Conservation (phyloP, 805 yeast species). For the Priceomyces castillae region DNA sequence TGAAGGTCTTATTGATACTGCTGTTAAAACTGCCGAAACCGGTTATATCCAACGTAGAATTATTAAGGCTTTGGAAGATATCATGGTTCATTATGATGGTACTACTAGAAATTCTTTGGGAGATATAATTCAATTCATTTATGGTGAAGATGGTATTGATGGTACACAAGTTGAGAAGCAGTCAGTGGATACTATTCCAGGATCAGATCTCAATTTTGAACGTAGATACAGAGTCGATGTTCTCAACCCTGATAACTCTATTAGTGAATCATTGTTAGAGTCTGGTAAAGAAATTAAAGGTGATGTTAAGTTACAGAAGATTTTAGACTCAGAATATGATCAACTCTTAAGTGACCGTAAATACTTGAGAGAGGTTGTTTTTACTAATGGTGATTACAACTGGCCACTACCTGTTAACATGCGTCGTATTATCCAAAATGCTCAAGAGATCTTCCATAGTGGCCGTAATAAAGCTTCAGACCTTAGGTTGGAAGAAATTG, state of each 20-base stretch:
- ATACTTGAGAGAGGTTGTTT: slow-evolving; percentile 74
- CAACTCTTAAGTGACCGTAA: slow-evolving; percentile 77
- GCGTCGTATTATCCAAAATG: slow-evolving; percentile 93
- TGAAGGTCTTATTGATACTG: slow-evolving; percentile 99
- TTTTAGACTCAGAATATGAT: slow-evolving; percentile 79
- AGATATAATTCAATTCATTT: slow-evolving; percentile 90
- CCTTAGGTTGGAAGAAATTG: slow-evolving; percentile 78
- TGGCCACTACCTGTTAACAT: slow-evolving; percentile 98
- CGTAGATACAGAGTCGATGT: slow-evolving; percentile 83
- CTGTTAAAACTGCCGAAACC: slow-evolving; percentile 98
- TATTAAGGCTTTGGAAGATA: slow-evolving; percentile 94
- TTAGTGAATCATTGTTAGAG: slow-evolving; percentile 75
- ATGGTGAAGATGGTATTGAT: slow-evolving; percentile 99
- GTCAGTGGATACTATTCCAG: slow-evolving; percentile 92
- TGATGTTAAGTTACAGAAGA: slow-evolving; percentile 75
- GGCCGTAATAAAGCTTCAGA: slow-evolving; percentile 91
- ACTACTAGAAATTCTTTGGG: slow-evolving; percentile 97
- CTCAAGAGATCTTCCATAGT: slow-evolving; percentile 94
- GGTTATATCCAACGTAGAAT: slow-evolving; percentile 98
- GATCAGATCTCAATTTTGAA: slow-evolving; percentile 81
- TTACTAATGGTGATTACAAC: slow-evolving; percentile 89
- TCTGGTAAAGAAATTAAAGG: slow-evolving; percentile 90
- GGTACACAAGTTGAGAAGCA: slow-evolving; percentile 98
- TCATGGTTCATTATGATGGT: slow-evolving; percentile 97
- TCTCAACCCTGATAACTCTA: slow-evolving; percentile 59